Percentiles rank a stretch among this genome's conserved stretches.
phyloP scores from a whole-genome alignment of 129 eudicot species.

The Calendula officinalis region DNA sequence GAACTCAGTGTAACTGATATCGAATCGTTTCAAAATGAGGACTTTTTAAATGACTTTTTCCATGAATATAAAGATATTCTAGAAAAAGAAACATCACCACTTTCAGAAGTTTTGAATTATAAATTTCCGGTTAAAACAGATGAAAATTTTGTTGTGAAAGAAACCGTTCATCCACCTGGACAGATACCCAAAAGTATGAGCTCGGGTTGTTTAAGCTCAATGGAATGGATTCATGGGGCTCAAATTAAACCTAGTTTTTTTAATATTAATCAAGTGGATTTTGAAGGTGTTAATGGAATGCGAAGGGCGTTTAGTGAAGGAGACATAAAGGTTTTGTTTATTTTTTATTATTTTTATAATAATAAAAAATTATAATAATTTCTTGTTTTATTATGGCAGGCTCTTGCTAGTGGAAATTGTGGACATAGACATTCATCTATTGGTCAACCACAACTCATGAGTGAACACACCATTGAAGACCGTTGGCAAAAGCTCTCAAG shows the following conservation, averaged over 20 bases:
- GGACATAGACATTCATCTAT: slow-evolving; percentile 11
- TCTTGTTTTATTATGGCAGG: slow-evolving; percentile 24
- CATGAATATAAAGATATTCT: slow-evolving; percentile 69
- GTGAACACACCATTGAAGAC: slow-evolving; percentile 34
- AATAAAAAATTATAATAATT: neutral
- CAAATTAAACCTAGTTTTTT: slow-evolving; percentile 50
- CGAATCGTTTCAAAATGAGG: slow-evolving; percentile 58
- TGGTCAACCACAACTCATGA: slow-evolving; percentile 22
- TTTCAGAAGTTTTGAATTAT: slow-evolving; percentile 51
- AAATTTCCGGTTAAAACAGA: slow-evolving; percentile 40
- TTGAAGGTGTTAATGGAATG: slow-evolving; percentile 64
- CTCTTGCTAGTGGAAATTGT: slow-evolving; percentile 22
- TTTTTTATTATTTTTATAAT: slow-evolving; percentile 6
- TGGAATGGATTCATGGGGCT: slow-evolving; percentile 48
- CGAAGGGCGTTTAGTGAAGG: slow-evolving; percentile 94
- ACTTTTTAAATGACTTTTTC: slow-evolving; percentile 64
- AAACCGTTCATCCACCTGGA: slow-evolving; percentile 43
- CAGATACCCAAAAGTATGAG: slow-evolving; percentile 63
- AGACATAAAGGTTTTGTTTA: slow-evolving; percentile 74
- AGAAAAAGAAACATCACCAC: slow-evolving; percentile 59
- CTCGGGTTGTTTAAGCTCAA: slow-evolving; percentile 59
- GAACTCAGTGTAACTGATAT: slow-evolving; percentile 54
- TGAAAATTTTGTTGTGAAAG: slow-evolving; percentile 38
- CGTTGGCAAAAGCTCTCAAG: slow-evolving; percentile 90
- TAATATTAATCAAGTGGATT: slow-evolving; percentile 54